Evolutionary conservation across 768 basidiomycete species (phyloP), one percentile per base, ranked within the genome.

Genomic region (Termitomyces eurrhizus): DNA sequence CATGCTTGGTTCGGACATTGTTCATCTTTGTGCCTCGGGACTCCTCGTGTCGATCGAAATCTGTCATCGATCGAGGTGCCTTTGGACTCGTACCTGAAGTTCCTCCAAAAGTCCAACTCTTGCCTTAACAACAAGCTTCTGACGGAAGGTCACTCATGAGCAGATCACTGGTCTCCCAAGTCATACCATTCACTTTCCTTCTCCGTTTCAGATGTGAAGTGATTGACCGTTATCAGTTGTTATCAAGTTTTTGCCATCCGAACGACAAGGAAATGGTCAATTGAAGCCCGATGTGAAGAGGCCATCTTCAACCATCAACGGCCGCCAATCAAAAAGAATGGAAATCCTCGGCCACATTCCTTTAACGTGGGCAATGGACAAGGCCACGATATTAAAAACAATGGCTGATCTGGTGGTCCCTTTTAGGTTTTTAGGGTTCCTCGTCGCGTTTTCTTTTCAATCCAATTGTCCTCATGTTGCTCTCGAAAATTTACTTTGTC

Each of bases 401-500:
- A 52, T 51, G 54, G n/a, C 35, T 56, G 49, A 60, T 56, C 54
- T 55, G 29, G 26, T 9, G 29, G 14, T 44, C 44, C 45, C 44
- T 46, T 33, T 57, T 57, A 39, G 21, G n/a, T 49, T 24, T 57
- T 57, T 50, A 50, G 50, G 8, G 35, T 54, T 41, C 48, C 35
- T 42, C 45, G 56, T n/a, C 6, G 52, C 26, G 33, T 33, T 48
- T 44, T 21, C 4, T 44, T 41, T 52, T 45, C 29, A 52, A 48
- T 46, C 46, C 52, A 2, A 18, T 45, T 8, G 35, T 36, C 60
- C 57, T 54, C 58, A 66, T 63, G 63, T 61, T 63, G 59, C 55
- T 68, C 64, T 35, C 66, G 46, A 71, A 66, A 58, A 48, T 62
- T 33, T 65, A 66, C 42, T 36, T 66, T 37, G 60, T 66, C 9